These are phyloP conservation scores for Clavaria fumosa DNA, from an alignment of 768 basidiomycete genomes.

Conservation along the genomic window DNA sequence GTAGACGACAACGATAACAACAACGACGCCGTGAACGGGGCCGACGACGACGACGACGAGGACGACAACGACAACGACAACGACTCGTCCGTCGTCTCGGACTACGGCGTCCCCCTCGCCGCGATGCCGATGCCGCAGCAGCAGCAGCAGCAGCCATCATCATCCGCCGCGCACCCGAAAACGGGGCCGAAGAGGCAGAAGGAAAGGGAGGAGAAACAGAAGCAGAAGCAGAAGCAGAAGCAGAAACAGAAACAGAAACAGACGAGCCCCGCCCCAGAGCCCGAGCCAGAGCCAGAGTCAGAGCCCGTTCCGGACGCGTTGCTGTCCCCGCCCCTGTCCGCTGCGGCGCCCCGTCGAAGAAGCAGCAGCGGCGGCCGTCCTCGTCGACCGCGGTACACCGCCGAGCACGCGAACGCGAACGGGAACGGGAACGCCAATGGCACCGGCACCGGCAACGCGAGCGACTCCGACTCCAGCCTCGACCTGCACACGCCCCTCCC, in stretches of 20 bases:
- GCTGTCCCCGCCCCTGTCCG: too few relatives aligned
- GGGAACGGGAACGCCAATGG: not conserved
- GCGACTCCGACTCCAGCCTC: slow-evolving; percentile 46
- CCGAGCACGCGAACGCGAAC: not conserved
- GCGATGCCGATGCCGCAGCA: not conserved
- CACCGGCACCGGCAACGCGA: slow-evolving; percentile 13
- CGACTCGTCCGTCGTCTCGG: slow-evolving; percentile 5
- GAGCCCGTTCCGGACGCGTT: too few relatives aligned
- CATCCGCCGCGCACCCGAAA: slow-evolving; percentile 8
- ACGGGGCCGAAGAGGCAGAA: slow-evolving; percentile 11
- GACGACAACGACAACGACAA: not conserved
- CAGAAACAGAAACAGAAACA: too few relatives aligned
- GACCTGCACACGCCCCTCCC: slow-evolving; percentile 57
- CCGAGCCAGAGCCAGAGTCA: too few relatives aligned
- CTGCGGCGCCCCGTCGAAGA: too few relatives aligned
- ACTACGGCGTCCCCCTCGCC: slow-evolving; percentile 11
- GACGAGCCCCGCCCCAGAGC: too few relatives aligned
- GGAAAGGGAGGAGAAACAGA: too few relatives aligned
- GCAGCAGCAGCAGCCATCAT: slow-evolving; percentile 10
- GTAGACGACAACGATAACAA: slow-evolving; percentile 1
- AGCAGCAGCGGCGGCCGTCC: too few relatives aligned
- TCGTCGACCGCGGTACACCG: too few relatives aligned
- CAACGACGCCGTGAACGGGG: not conserved
- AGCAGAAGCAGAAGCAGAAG: too few relatives aligned
- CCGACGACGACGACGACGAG: not conserved